Percentiles rank a stretch among this genome's conserved stretches.
These are phyloP conservation scores for Cryomyces antarcticus DNA, from an alignment of 495 filamentous ascomycete genomes.

Conservation along the genomic window DNA sequence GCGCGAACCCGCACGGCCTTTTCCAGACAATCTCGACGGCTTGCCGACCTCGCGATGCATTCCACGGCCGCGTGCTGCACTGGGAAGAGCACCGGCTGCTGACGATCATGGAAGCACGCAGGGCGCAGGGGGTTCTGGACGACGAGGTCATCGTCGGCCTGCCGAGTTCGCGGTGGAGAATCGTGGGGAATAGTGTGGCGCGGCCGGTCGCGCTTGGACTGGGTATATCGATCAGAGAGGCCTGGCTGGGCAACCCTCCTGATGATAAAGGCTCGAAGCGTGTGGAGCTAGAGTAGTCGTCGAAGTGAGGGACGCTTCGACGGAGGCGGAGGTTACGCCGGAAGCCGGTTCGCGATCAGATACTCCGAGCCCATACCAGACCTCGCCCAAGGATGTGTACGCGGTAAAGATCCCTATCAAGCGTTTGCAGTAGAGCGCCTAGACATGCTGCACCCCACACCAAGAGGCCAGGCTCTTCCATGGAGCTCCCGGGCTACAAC, in stretches of 20 bases:
- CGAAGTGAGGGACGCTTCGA: too few species aligned
- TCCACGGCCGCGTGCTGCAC: constrained; percentile 31
- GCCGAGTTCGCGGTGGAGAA: constrained; percentile 29
- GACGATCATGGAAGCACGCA: constrained; percentile 38
- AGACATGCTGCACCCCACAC: too few species aligned
- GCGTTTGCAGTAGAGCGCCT: too few species aligned
- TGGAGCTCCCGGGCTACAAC: too few species aligned
- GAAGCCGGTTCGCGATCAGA: too few species aligned
- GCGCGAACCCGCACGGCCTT: constrained; percentile 28
- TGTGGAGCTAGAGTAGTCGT: too few species aligned
- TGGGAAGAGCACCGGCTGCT: constrained; percentile 36
- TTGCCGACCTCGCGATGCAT: constrained; percentile 23
- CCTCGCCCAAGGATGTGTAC: too few species aligned
- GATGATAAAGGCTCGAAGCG: background rate
- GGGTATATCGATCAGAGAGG: constrained; percentile 38
- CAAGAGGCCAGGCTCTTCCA: too few species aligned
- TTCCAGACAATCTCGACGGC: constrained; percentile 37
- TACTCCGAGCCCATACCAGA: too few species aligned
- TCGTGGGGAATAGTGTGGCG: constrained; percentile 55
- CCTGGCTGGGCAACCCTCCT: constrained; percentile 21
- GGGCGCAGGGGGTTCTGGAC: constrained; percentile 48
- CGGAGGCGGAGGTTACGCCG: too few species aligned
- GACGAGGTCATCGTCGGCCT: constrained; percentile 43
- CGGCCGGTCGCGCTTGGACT: constrained; percentile 39
- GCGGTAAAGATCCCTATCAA: too few species aligned